Evolutionary conservation across 805 yeast species (phyloP), one percentile per base, ranked within the genome.

Genomic region (Wickerhamiella lipophila): DNA sequence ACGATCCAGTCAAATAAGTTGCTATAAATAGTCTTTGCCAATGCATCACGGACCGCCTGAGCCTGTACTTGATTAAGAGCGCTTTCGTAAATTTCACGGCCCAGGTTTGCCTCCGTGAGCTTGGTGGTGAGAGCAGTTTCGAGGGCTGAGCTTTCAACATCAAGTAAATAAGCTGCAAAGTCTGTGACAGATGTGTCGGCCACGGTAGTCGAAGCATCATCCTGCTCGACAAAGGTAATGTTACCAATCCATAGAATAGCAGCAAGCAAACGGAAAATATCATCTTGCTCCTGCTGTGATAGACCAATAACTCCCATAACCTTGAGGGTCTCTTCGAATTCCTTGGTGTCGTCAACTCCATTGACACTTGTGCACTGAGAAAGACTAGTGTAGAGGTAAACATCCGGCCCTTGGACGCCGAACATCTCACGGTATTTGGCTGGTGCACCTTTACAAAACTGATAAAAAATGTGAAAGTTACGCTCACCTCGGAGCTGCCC

Each of bases 1-100:
- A 92, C 97, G 60, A 92, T 87, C 96, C 97, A 88, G 53, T 92
- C 97, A 60, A 92, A 92, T 50, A 92, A 68, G 59, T 88, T 88
- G 63, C 79, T 86, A 69, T 92, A 92, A 44, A 92, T 73, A 2
- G 95, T 96, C 67, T 88, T 92, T 4, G 97, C 95, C 45, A 92
- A 70, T 3, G 96, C 96, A 65, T 92, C 97, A 57, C 88, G 77
- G 11, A 87, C 96, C 0, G 98, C 95, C 6, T 60, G 50, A 2
- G 98, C 97, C 66, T 92, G 99, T 1, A 83, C 87, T 30, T 75
- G 72, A 61, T 92, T 92, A 56, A 92, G 73, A 1, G 98, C 97
- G 39, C 86, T 92, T 62, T 92, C 96, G 62, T 89, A 92, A 6
- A 89, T 78, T 12, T 95, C 87, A 58, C 78, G 76, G 75, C 79